Evolutionary conservation across 2,329 filamentous ascomycete species (phyloP).

Genomic region (Penicillium sp.): DNA sequence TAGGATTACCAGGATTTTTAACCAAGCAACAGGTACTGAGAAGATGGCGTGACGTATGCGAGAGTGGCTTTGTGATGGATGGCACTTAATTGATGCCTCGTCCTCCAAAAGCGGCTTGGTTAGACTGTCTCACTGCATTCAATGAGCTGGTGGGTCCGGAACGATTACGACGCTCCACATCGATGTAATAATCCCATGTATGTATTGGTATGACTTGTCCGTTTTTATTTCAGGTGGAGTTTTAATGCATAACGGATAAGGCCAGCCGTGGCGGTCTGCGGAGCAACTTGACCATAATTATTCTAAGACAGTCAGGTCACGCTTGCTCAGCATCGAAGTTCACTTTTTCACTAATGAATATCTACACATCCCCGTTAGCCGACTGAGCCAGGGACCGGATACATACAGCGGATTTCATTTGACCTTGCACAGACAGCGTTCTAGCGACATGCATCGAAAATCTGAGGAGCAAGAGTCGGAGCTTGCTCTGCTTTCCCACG

Average conservation of each 20-base stretch:
- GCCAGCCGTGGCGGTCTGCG: neutral
- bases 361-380: neutral
- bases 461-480: conserved; percentile 14
- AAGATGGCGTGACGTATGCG: neutral
- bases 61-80: neutral
- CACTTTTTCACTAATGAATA: neutral
- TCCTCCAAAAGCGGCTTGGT: neutral
- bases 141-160: neutral
- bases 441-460: conserved; percentile 4
- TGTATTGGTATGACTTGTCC: neutral
- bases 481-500: conserved; percentile 15
- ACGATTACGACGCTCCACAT: neutral
- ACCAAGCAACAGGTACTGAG: neutral
- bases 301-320: neutral
- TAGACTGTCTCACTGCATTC: neutral
- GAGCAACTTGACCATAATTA: neutral
- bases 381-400: neutral
- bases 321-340: neutral
- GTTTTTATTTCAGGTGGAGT: neutral
- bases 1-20: neutral
- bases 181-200: neutral
- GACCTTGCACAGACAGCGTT: neutral
- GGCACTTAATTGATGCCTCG: neutral
- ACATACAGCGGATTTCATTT: too few relatives aligned
- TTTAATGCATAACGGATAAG: neutral